Evolutionary conservation across 2,329 filamentous ascomycete genomes (phyloP), one percentile per base, ranked within the genome.

Genomic region (Ceratocystis diversiconidia): DNA sequence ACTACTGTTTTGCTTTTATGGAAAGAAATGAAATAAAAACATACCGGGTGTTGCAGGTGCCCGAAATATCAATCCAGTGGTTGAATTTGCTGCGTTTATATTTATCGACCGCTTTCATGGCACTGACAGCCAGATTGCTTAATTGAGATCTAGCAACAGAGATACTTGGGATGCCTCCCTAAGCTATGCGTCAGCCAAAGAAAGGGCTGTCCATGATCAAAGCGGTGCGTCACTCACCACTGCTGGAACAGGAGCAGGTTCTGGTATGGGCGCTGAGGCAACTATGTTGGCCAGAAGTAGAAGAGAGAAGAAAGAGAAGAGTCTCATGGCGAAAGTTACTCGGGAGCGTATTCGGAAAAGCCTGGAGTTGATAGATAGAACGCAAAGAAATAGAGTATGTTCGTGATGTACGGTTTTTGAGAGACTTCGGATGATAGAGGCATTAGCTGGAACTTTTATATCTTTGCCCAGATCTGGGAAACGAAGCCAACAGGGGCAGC

Each of bases 71-170:
- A 70, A 80, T 82, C 88, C 88, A 91, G 74, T 85, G 83, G 1
- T 85, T 85, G 76, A 92, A 92, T 63, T 85, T 75, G 70, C 82
- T 80, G 63, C 89, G 85, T 66, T 80, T 76, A 75, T 91, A 90
- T 22, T 77, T 77, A 67, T 75, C 76, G 60, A 81, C 79, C 62
- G 82, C 79, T 44, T 79, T 80, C 52, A 80, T 75, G 0, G 80
- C 74, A 3, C 78, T 77, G 19, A 88, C 85, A 0, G 80, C 84
- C 63, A 91, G 76, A 32, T 73, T 75, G 1, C 77, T 77, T 43
- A 91, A 82, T 68, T 83, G 78, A 5, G 77, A 78, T 68, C 80
- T 78, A 22, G 88, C 87, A 0, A 76, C 76, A 1, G 82, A 73
- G 0, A 78, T 76, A 4, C 79, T 79, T 19, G 88, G 88, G 67